phyloP scores from a whole-genome alignment of 345 rosid species.

The Eutrema heterophyllum region DNA sequence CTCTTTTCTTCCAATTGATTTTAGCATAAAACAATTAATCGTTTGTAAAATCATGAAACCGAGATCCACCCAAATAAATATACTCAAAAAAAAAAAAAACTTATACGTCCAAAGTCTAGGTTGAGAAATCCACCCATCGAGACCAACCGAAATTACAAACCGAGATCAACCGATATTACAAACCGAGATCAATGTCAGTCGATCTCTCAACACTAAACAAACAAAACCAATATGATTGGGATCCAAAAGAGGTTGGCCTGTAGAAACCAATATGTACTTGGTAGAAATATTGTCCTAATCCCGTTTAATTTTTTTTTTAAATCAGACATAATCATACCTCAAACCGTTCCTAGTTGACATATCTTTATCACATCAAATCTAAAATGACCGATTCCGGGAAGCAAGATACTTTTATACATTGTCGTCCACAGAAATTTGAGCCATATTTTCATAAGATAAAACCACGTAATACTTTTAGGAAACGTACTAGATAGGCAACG shows the following conservation, averaged over 20 bases:
- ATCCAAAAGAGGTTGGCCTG: too few relatives aligned
- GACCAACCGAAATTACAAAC: neutral
- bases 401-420: neutral
- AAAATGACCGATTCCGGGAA: neutral
- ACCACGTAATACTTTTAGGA: neutral
- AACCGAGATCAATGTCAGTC: neutral
- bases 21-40: neutral
- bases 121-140: too few relatives aligned
- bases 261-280: neutral
- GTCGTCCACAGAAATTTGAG: neutral
- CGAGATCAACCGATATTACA: neutral
- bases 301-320: neutral
- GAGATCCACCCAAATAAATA: neutral
- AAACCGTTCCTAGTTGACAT: neutral
- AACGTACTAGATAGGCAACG: slow-evolving; percentile 1
- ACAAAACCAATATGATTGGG: too few relatives aligned
- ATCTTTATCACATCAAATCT: neutral
- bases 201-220: too few relatives aligned
- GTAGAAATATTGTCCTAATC: neutral
- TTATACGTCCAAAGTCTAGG: neutral
- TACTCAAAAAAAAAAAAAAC: neutral
- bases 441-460: neutral
- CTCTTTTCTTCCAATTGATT: neutral
- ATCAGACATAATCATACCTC: neutral
- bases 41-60: neutral